Conservation (phyloP, 768 basidiomycete genomes). For the Hypholoma fasciculare region DNA sequence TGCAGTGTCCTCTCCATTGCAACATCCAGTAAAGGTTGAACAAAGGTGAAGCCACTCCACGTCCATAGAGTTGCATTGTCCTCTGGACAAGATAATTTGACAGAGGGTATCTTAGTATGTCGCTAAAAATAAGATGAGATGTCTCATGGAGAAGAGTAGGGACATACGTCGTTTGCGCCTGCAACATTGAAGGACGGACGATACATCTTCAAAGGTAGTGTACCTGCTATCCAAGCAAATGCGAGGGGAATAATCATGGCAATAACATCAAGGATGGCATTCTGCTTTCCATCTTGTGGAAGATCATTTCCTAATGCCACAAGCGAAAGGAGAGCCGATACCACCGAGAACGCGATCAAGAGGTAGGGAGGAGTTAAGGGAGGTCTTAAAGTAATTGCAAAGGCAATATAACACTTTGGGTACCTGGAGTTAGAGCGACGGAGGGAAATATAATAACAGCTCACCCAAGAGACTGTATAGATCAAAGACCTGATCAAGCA, state of each 20-base stretch:
- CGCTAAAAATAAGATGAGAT: not conserved
- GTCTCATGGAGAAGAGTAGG: not conserved
- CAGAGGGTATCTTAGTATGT: slow-evolving; percentile 47
- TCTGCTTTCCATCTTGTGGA: slow-evolving; percentile 15
- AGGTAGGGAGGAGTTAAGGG: slow-evolving; percentile 55
- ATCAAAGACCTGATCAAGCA: slow-evolving; percentile 27
- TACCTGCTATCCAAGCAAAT: slow-evolving; percentile 55
- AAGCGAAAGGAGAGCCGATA: slow-evolving; percentile 35
- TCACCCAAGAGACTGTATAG: slow-evolving; percentile 50
- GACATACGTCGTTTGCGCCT: slow-evolving; percentile 43
- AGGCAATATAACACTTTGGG: slow-evolving; percentile 43
- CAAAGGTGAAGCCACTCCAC: slow-evolving; percentile 66
- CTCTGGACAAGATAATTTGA: slow-evolving; percentile 55
- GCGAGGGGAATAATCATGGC: slow-evolving; percentile 33
- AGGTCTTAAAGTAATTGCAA: slow-evolving; percentile 38
- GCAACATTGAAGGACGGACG: slow-evolving; percentile 52
- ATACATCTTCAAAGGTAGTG: slow-evolving; percentile 48
- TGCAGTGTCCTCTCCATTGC: slow-evolving; percentile 50
- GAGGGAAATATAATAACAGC: slow-evolving; percentile 16
- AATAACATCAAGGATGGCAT: slow-evolving; percentile 23
- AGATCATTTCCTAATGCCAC: slow-evolving; percentile 34
- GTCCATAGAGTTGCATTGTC: slow-evolving; percentile 64
- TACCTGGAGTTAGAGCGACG: slow-evolving; percentile 6
- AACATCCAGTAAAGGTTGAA: slow-evolving; percentile 59
- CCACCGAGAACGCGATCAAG: slow-evolving; percentile 31